Conservation (phyloP, 345 rosid species). For the Ceriops decandra region DNA sequence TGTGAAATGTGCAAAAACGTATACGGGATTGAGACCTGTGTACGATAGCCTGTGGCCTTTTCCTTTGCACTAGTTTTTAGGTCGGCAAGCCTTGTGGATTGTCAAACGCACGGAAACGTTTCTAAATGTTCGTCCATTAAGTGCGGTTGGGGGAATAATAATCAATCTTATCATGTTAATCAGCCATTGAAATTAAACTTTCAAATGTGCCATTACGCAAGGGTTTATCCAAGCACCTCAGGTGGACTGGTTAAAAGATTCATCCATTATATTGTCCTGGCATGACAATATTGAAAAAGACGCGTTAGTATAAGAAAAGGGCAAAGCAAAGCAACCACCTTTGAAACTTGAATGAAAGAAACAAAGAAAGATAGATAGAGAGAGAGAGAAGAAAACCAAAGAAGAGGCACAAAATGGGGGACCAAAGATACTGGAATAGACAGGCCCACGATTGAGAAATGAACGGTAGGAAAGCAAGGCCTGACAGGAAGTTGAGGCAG, state of each 20-base stretch:
- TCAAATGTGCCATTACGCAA: slow-evolving; percentile 13
- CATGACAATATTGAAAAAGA: background rate
- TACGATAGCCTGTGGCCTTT: slow-evolving; percentile 8
- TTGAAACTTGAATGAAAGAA: slow-evolving; percentile 12
- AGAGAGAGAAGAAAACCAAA: background rate
- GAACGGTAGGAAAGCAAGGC: slow-evolving; percentile 14
- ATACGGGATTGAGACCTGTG: background rate
- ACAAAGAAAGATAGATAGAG: slow-evolving; percentile 14
- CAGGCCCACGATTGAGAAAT: slow-evolving; percentile 31
- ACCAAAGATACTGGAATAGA: background rate
- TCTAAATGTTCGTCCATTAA: slow-evolving; percentile 21
- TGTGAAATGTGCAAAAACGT: background rate
- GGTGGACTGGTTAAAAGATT: background rate
- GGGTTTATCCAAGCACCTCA: slow-evolving; percentile 10
- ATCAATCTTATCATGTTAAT: slow-evolving; percentile 20
- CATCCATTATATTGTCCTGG: background rate
- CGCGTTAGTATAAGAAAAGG: background rate
- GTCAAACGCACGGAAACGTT: slow-evolving; percentile 18
- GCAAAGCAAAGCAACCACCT: slow-evolving; percentile 1
- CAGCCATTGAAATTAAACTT: slow-evolving; percentile 10
- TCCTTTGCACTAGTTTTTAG: background rate
- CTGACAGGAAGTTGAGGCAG: slow-evolving; percentile 7
- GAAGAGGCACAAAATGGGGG: background rate
- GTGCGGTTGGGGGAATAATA: slow-evolving; percentile 20
- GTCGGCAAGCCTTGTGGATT: background rate